phyloP scores from a whole-genome alignment of 1,284 basidiomycete species.

The Stereum hirsutum region DNA sequence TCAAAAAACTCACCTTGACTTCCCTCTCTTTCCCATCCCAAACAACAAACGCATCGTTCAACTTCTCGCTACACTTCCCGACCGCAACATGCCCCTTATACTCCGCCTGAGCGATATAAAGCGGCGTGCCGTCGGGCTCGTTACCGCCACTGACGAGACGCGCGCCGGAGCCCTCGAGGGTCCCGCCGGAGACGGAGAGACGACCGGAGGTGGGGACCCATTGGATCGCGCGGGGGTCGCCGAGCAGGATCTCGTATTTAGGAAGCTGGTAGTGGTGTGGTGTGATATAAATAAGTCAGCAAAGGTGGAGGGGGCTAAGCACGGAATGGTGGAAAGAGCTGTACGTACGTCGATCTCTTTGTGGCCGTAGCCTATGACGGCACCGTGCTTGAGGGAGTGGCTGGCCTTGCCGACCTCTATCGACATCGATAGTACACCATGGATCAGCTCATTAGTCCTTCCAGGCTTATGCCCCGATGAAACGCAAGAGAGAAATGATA shows the following conservation, averaged over 20 bases:
- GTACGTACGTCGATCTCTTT: conserved; percentile 46
- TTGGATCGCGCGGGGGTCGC: conserved; percentile 41
- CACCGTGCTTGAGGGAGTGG: conserved; percentile 45
- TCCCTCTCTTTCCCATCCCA: conserved; percentile 39
- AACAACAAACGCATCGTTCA: conserved; percentile 49
- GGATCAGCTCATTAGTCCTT: too few relatives aligned
- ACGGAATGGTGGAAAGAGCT: too few relatives aligned
- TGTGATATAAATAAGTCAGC: background rate
- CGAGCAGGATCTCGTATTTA: conserved; percentile 61
- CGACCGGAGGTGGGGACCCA: conserved; percentile 46
- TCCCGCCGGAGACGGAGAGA: too few relatives aligned
- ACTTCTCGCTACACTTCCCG: conserved; percentile 53
- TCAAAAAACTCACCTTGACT: too few relatives aligned
- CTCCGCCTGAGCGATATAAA: conserved; percentile 53
- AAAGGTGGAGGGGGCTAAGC: background rate
- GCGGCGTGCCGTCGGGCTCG: conserved; percentile 48
- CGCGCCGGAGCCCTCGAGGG: conserved; percentile 28
- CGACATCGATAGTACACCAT: conserved; percentile 6
- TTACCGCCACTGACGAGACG: conserved; percentile 58
- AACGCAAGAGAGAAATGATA: conserved; percentile 9
- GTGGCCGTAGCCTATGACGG: conserved; percentile 48
- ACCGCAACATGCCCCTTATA: conserved; percentile 40
- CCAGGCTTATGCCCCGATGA: too few relatives aligned
- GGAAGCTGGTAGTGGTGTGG: conserved; percentile 2
- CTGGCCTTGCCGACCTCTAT: conserved; percentile 63